Percentiles rank a stretch among this genome's conserved stretches.
Evolutionary conservation across 148 eudicot genomes (phyloP).

Genomic region (Gaultheria prostrata): DNA sequence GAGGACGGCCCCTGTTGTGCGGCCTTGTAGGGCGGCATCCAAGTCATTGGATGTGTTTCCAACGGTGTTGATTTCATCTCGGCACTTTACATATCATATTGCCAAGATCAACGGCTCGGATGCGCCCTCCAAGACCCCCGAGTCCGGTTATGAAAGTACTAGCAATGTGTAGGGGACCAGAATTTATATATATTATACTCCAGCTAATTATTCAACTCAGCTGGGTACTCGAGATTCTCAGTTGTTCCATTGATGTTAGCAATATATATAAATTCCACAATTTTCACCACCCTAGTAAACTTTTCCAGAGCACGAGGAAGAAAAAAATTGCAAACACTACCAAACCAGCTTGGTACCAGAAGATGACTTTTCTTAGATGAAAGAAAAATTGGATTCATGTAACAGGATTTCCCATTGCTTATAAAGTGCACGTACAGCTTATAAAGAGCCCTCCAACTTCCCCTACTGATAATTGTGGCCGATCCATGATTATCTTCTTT

Average conservation of each 20-base stretch:
- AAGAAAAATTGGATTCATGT: background rate
- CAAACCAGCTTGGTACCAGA: background rate
- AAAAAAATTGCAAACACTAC: background rate
- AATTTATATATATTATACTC: background rate
- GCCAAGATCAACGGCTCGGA: too few relatives aligned
- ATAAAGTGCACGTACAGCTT: background rate
- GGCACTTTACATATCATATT: too few relatives aligned
- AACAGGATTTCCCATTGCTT: background rate
- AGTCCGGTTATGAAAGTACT: background rate
- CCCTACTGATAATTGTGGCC: constrained; percentile 11
- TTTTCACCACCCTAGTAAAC: background rate
- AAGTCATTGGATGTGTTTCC: too few relatives aligned
- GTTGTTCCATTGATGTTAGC: background rate
- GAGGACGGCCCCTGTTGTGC: too few relatives aligned
- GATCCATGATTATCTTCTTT: constrained; percentile 5
- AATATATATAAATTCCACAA: background rate
- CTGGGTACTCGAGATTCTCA: background rate
- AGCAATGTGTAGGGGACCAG: background rate
- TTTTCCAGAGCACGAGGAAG: background rate
- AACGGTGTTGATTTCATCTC: too few relatives aligned
- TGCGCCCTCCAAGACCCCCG: too few relatives aligned
- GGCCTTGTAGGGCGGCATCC: too few relatives aligned
- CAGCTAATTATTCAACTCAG: background rate
- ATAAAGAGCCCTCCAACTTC: constrained; percentile 12
- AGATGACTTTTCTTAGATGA: background rate